Evolutionary conservation across 2,329 filamentous ascomycete species (phyloP).

Genomic region (Raffaelea arxii): DNA sequence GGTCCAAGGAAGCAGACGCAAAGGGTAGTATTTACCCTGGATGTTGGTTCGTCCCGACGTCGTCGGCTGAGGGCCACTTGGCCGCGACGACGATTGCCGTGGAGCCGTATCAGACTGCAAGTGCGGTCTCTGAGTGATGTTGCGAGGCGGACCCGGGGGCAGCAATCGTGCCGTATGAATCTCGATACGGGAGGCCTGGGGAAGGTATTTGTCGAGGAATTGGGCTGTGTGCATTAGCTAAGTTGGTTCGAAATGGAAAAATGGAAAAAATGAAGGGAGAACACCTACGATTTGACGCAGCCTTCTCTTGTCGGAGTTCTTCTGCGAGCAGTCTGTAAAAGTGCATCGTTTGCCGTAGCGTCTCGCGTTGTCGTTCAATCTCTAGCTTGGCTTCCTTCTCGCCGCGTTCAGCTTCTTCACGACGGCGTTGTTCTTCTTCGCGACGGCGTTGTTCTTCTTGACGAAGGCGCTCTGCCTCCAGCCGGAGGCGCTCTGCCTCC

Average conservation of each 20-base stretch:
- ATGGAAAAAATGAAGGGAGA: neutral
- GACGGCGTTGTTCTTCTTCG: neutral
- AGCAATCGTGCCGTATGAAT: constrained; percentile 4
- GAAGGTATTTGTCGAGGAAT: constrained; percentile 2
- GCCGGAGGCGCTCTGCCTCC: too few species aligned
- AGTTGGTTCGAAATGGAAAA: constrained; percentile 1
- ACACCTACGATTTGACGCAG: neutral
- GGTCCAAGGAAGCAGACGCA: constrained; percentile 26
- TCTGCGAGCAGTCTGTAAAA: constrained; percentile 1
- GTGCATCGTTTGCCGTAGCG: neutral
- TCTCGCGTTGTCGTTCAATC: constrained; percentile 1
- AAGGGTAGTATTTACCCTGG: constrained; percentile 1
- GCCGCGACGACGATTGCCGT: constrained; percentile 1
- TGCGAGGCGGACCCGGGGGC: neutral
- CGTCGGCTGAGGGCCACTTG: constrained; percentile 4
- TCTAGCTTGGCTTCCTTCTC: neutral
- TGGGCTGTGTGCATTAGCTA: too few species aligned
- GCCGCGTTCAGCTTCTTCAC: constrained; percentile 1
- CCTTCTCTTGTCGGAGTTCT: constrained; percentile 3
- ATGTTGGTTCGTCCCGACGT: constrained; percentile 2
- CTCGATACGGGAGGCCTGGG: constrained; percentile 7
- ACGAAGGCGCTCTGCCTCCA: too few species aligned
- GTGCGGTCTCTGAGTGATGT: constrained; percentile 3
- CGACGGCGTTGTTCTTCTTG: neutral
- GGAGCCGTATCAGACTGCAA: constrained; percentile 2